Conservation (phyloP, 2,329 filamentous ascomycete genomes). For the Cladorrhinum sp. region DNA sequence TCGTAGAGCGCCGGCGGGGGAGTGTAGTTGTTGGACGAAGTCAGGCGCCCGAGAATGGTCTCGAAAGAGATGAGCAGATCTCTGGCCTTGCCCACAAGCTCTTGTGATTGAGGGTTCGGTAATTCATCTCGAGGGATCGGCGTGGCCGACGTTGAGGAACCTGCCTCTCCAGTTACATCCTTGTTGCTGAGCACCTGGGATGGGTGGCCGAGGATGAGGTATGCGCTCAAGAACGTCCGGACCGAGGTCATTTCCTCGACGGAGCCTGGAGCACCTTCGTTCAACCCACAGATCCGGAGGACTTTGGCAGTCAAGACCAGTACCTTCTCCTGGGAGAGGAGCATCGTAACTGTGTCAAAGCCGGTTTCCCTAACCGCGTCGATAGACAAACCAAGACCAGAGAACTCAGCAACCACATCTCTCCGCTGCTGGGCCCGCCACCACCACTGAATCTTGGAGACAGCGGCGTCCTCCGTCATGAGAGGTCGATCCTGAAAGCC, state of each 20-base stretch:
- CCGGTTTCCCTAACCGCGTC: constrained; percentile 66
- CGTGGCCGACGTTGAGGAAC: constrained; percentile 44
- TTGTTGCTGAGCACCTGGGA: constrained; percentile 74
- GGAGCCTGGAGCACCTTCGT: constrained; percentile 60
- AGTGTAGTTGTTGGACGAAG: constrained; percentile 63
- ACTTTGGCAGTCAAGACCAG: constrained; percentile 64
- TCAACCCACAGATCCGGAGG: constrained; percentile 66
- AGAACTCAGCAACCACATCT: constrained; percentile 62
- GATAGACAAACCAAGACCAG: constrained; percentile 64
- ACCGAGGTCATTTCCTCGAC: constrained; percentile 68
- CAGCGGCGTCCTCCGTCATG: constrained; percentile 60
- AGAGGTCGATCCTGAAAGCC: constrained; percentile 50
- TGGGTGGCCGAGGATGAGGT: constrained; percentile 75
- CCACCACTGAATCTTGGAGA: constrained; percentile 63
- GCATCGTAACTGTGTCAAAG: constrained; percentile 70
- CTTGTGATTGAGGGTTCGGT: constrained; percentile 62
- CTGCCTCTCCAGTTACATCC: constrained; percentile 54
- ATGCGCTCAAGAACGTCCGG: constrained; percentile 75
- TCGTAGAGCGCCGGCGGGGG: constrained; percentile 61
- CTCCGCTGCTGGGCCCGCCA: constrained; percentile 62
- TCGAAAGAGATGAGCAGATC: constrained; percentile 78
- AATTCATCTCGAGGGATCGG: constrained; percentile 51
- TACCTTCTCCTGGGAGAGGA: constrained; percentile 65
- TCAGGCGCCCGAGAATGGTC: constrained; percentile 64
- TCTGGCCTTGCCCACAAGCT: constrained; percentile 72